Conservation (phyloP, 2,329 filamentous ascomycete genomes). For the Cadophora sp. region DNA sequence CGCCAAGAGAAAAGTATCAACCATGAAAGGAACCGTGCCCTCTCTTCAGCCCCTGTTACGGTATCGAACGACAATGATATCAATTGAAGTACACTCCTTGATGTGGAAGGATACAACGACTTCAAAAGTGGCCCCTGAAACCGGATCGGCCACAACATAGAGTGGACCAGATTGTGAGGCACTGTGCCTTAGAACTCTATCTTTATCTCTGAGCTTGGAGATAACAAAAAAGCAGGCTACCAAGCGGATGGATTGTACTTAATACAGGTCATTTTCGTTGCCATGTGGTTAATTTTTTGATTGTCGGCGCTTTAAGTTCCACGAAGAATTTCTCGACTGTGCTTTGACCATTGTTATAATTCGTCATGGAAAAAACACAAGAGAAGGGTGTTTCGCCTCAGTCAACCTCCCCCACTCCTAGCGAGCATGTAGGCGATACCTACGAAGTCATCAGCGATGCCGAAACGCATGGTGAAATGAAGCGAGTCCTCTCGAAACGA, state of each 20-base stretch:
- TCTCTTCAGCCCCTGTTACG: no score
- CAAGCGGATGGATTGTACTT: background rate
- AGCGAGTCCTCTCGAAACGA: constrained; percentile 13
- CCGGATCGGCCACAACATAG: background rate
- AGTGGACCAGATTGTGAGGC: background rate
- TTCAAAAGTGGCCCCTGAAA: background rate
- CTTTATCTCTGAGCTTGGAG: background rate
- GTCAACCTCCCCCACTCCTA: constrained; percentile 5
- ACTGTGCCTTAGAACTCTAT: background rate
- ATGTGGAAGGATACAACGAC: constrained; percentile 17
- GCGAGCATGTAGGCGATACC: constrained; percentile 14
- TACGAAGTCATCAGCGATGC: constrained; percentile 9
- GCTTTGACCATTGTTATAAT: background rate
- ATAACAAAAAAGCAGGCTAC: background rate
- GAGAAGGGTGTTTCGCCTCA: constrained; percentile 19
- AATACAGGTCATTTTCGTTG: background rate
- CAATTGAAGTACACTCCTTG: background rate
- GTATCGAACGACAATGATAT: no score
- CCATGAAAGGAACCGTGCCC: no score
- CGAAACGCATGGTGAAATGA: constrained; percentile 18
- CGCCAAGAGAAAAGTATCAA: no score
- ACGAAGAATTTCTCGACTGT: background rate
- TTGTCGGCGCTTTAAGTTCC: no score
- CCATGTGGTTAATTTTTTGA: background rate
- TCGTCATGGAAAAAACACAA: constrained; percentile 19